phyloP scores from a whole-genome alignment of 2,329 filamentous ascomycete genomes.

The Lomentospora prolificans region DNA sequence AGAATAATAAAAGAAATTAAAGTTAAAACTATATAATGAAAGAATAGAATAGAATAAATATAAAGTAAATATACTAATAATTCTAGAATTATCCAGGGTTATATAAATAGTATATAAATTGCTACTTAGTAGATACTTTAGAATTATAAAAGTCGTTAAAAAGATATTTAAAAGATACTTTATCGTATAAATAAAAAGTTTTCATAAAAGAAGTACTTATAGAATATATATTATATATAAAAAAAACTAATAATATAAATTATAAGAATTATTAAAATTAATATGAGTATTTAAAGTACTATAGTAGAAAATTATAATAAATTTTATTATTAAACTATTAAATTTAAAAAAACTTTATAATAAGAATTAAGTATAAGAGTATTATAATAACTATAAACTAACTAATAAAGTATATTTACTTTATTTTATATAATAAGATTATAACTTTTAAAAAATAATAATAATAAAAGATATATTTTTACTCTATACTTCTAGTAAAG shows the following conservation, averaged over 20 bases:
- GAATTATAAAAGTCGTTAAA: not conserved
- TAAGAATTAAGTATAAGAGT: not conserved
- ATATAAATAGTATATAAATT: slow-evolving; percentile 1
- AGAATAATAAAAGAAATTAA: too few species aligned
- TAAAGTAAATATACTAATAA: too few species aligned
- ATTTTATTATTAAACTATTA: not conserved
- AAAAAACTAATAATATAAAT: too few species aligned
- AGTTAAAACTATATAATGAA: not conserved
- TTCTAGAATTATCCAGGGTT: too few species aligned
- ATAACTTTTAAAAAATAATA: not conserved
- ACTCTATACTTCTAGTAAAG: not conserved
- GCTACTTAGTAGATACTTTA: too few species aligned
- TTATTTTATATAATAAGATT: too few species aligned
- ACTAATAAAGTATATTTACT: too few species aligned
- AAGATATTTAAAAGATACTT: not conserved
- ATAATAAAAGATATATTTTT: not conserved
- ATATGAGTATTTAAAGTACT: not conserved
- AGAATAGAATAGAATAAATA: not conserved
- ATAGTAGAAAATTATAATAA: not conserved
- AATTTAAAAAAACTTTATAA: not conserved
- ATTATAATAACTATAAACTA: too few species aligned
- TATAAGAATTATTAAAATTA: too few species aligned
- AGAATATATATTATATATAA: too few species aligned
- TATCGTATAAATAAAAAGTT: too few species aligned
- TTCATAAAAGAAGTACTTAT: too few species aligned